Base-by-base conservation (phyloP, 495 filamentous ascomycete genomes). In the Tuber umbilicatum region DNA sequence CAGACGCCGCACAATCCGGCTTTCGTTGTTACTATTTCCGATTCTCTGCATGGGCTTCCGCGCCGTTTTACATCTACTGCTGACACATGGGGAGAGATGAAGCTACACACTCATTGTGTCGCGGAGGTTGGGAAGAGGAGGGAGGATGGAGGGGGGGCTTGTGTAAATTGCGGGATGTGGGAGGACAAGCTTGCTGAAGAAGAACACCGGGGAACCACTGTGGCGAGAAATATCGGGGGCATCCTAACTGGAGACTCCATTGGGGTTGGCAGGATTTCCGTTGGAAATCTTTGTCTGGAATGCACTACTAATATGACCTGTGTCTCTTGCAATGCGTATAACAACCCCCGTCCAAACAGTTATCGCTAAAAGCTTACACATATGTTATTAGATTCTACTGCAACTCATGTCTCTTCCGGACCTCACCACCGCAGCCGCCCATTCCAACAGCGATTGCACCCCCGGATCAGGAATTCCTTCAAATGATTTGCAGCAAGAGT, bases 101-200 rank as follows among this genome's bases (percentile, higher is more conserved):
- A 27, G 41, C 42, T 75, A 9, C 79, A 81, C 67, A 81, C 79
- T 0, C 80, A 81, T 31, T 72, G 47, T 38, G 71, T 81, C 5
- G 74, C 79, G 2, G 79, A 81, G 42, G 45, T 81, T n/a, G 79
- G 73, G 12, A 74, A 50, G n/a, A 69, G 80, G 4, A 72, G 73
- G 17, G 64, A 68, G 5, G 40, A n/a, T 1, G 79, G 79, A 5
- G 80, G 79, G 0, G 70, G 75, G 16, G 35, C 42, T 0, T 81
- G 80, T 47, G 70, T 75, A 2, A 76, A 74, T 9, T 81, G 80
- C 23, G 80, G 80, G 4, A 27, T 81, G 12, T 81, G 80, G 80
- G 80, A 81, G 40, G 74, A 79, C 45, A 72, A 75, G 5, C 9
- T 73, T n/a, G 73, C 76, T 5, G 79, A 76, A 0, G 69, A 38